These are phyloP conservation scores for Nitzschia putrida DNA, from an alignment of 108 stramenopile genomes.

Conservation along the genomic window DNA sequence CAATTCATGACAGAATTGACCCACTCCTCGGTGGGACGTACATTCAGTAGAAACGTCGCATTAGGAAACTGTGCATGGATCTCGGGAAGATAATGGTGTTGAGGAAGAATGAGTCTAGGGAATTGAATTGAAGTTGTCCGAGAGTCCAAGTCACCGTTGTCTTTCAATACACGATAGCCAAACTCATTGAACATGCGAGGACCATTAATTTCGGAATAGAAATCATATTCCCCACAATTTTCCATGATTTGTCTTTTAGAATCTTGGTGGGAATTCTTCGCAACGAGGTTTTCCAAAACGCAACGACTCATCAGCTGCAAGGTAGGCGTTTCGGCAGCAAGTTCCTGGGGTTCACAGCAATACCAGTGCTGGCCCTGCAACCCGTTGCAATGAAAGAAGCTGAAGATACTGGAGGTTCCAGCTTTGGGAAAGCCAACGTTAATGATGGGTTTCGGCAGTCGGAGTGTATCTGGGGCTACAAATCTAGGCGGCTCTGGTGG, in stretches of 20 bases:
- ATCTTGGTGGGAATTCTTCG: neutral
- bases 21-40: conserved; percentile 33
- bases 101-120: conserved; percentile 34
- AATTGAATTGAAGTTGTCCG: neutral
- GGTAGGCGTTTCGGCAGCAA: neutral
- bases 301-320: conserved; percentile 19
- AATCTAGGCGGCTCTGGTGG: conserved; percentile 11
- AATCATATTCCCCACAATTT: conserved; percentile 39
- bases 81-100: conserved; percentile 33
- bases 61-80: conserved; percentile 44
- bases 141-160: conserved; percentile 1
- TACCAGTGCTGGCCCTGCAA: conserved; percentile 37
- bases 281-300: conserved; percentile 10
- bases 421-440: conserved; percentile 27
- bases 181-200: conserved; percentile 17
- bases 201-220: conserved; percentile 40
- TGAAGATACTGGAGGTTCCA: conserved; percentile 37
- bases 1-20: conserved; percentile 15
- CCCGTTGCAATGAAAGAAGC: conserved; percentile 37
- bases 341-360: conserved; percentile 28
- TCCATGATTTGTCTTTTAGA: conserved; percentile 3
- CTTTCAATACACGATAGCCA: neutral
- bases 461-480: conserved; percentile 6
- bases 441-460: conserved; percentile 17
- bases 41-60: conserved; percentile 44